phyloP scores from a whole-genome alignment of 225 moss, liverwort and hornwort genomes.

The Bryoerythrophyllum caledonicum region DNA sequence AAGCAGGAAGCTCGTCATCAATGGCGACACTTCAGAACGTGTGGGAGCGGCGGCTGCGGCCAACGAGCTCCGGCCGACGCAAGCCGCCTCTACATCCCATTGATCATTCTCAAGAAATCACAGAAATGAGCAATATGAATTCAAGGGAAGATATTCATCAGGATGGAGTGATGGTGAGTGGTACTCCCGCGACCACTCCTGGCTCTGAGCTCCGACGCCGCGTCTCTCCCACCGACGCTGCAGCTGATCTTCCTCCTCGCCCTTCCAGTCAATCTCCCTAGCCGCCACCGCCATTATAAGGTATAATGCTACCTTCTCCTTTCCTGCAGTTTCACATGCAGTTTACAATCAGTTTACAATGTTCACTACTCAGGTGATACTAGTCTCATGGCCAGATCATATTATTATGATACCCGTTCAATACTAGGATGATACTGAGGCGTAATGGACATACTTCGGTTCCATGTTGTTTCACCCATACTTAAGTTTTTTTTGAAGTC shows the following conservation, averaged over 20 bases:
- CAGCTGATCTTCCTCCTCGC: neutral
- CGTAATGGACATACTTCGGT: too few species aligned
- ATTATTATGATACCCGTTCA: too few species aligned
- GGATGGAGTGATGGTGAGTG: neutral
- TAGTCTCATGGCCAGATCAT: too few species aligned
- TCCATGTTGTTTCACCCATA: too few species aligned
- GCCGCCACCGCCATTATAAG: neutral
- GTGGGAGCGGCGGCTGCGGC: neutral
- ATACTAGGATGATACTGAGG: too few species aligned
- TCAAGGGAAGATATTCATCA: neutral
- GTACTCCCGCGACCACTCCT: neutral
- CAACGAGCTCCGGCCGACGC: neutral
- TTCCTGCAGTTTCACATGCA: too few species aligned
- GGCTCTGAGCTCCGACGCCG: neutral
- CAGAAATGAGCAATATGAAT: too few species aligned
- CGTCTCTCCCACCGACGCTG: neutral
- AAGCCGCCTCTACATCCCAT: neutral
- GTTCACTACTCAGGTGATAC: too few species aligned
- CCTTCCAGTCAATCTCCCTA: neutral
- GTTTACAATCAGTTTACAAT: too few species aligned
- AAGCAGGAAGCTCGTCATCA: neutral
- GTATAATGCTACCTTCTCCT: neutral
- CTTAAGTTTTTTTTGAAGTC: too few species aligned
- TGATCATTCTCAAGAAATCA: neutral
- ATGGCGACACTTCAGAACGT: conserved; percentile 2